Conservation (phyloP, 2,329 filamentous ascomycete species). For the Neodidymelliopsis sp. region DNA sequence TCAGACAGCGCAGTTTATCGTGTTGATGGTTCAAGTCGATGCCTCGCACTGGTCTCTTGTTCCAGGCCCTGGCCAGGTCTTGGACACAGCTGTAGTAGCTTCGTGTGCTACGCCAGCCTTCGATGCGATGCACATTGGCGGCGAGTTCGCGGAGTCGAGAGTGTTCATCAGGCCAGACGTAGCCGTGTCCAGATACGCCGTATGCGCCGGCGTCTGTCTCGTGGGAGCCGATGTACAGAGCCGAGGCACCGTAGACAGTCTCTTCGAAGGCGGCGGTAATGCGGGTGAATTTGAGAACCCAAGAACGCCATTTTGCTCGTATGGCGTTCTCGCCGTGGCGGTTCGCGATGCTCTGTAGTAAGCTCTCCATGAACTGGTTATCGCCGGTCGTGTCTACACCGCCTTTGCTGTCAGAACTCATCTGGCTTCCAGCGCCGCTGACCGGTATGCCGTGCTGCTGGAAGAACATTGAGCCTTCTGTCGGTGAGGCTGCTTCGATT, state of each 20-base stretch:
- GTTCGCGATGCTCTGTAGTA: constrained; percentile 82
- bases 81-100: constrained; percentile 97
- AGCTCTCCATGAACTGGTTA: constrained; percentile 84
- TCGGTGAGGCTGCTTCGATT: constrained; percentile 80
- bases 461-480: constrained; percentile 87
- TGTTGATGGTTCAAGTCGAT: constrained; percentile 91
- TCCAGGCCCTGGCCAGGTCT: constrained; percentile 49
- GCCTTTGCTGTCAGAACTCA: constrained; percentile 43
- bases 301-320: constrained; percentile 90
- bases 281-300: constrained; percentile 92
- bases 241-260: constrained; percentile 90
- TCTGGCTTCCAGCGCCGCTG: constrained; percentile 27
- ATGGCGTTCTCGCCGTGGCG: constrained; percentile 88
- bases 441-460: constrained; percentile 68
- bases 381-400: constrained; percentile 80
- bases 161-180: constrained; percentile 89
- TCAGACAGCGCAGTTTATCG: constrained; percentile 84
- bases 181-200: constrained; percentile 81
- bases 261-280: constrained; percentile 95
- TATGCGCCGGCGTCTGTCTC: constrained; percentile 60
- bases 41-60: constrained; percentile 70
- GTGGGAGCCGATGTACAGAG: constrained; percentile 82
- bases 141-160: constrained; percentile 85
- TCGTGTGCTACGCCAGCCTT: constrained; percentile 94
- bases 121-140: constrained; percentile 89